A percentile compares a stretch with the other conserved stretches of the same genome.
These are phyloP conservation scores for button mushroom (Agaricus bisporus) DNA, from an alignment of 768 basidiomycete genomes.

Conservation along the genomic window DNA sequence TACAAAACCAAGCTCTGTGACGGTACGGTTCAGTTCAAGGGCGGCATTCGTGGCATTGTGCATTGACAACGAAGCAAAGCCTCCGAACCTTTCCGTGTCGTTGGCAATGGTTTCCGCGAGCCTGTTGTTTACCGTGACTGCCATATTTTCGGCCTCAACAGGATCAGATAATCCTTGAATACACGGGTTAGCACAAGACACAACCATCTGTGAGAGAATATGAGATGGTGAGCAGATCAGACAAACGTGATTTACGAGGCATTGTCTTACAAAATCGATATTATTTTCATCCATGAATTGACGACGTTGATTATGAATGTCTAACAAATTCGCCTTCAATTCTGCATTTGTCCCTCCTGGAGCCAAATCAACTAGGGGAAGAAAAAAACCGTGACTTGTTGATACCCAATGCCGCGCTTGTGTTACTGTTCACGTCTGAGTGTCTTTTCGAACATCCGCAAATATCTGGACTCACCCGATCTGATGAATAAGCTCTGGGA, in stretches of 20 bases:
- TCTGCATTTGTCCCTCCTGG: constrained; percentile 25
- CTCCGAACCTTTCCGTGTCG: constrained; percentile 34
- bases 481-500: constrained; percentile 23
- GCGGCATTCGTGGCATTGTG: constrained; percentile 36
- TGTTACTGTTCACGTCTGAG: constrained; percentile 7
- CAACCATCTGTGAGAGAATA: constrained; percentile 26
- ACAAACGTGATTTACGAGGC: neutral
- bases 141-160: constrained; percentile 24
- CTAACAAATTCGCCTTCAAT: constrained; percentile 27
- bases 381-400: neutral
- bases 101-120: constrained; percentile 32
- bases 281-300: constrained; percentile 29
- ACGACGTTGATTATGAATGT: constrained; percentile 32
- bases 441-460: neutral
- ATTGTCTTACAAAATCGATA: constrained; percentile 28
- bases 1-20: constrained; percentile 33
- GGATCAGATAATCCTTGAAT: constrained; percentile 33
- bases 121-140: constrained; percentile 29
- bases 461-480: constrained; percentile 16
- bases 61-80: constrained; percentile 37
- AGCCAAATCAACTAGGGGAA: neutral
- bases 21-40: constrained; percentile 32
- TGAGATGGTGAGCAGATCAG: neutral
- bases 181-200: constrained; percentile 32
- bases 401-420: constrained; percentile 17